These are phyloP conservation scores for Cylindrotheca closterium DNA, from an alignment of 108 stramenopile species.

Conservation along the genomic window DNA sequence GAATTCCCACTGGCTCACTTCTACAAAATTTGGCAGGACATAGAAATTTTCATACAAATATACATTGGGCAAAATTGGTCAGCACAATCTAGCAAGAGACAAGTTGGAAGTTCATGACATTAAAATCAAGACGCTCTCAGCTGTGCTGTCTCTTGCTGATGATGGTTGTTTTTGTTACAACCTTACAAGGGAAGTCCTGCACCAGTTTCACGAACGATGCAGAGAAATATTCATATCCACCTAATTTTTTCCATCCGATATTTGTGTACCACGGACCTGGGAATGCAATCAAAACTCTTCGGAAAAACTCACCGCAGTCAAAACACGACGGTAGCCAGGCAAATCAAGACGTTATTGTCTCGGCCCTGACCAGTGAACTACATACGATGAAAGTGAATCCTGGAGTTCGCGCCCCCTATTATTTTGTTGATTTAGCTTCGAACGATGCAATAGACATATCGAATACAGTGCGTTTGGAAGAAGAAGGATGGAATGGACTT, in stretches of 20 bases:
- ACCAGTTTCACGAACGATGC: no score
- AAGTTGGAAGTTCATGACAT: no score
- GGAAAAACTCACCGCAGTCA: neutral
- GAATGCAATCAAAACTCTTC: neutral
- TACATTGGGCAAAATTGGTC: no score
- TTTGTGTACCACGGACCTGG: conserved; percentile 44
- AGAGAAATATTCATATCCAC: no score
- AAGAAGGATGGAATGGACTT: conserved; percentile 47
- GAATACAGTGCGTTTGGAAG: conserved; percentile 55
- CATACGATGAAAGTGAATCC: neutral
- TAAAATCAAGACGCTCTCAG: no score
- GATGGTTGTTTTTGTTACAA: no score
- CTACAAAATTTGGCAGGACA: no score
- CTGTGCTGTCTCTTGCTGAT: no score
- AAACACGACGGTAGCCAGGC: conserved; percentile 22
- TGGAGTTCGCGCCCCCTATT: conserved; percentile 20
- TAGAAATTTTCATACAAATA: no score
- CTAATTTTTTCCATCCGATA: conserved; percentile 51
- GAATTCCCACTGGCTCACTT: no score
- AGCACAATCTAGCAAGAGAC: no score
- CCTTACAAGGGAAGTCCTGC: no score
- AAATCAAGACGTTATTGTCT: conserved; percentile 41
- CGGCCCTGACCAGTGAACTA: conserved; percentile 4
- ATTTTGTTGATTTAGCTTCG: conserved; percentile 67
- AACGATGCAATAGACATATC: conserved; percentile 48